These are phyloP conservation scores for Radiomyces spectabilis DNA, from an alignment of 192 early-diverging fungal genomes.

Conservation along the genomic window DNA sequence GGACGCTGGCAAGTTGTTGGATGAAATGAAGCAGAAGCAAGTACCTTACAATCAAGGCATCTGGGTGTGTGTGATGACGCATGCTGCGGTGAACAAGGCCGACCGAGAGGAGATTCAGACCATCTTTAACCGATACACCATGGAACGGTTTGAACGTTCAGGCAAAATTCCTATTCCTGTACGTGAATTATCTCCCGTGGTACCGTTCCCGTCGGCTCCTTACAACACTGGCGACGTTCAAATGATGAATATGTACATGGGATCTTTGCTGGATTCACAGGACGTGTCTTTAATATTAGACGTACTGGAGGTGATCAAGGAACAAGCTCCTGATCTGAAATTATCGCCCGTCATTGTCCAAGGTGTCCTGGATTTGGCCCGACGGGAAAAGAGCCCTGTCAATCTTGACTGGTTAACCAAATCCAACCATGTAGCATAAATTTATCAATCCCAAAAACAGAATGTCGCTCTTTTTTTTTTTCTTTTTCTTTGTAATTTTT, in stretches of 20 bases:
- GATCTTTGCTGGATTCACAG: slow-evolving; percentile 16
- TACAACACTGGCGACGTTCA: slow-evolving; percentile 13
- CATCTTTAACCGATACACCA: slow-evolving; percentile 23
- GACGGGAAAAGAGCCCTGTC: slow-evolving; percentile 10
- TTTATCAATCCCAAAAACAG: not conserved
- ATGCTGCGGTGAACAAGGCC: not conserved
- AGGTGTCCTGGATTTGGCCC: slow-evolving; percentile 12
- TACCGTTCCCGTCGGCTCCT: slow-evolving; percentile 29
- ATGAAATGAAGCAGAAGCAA: slow-evolving; percentile 13
- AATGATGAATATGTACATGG: slow-evolving; percentile 27
- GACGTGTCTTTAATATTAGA: slow-evolving; percentile 23
- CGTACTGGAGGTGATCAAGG: slow-evolving; percentile 11
- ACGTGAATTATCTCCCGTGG: slow-evolving; percentile 4
- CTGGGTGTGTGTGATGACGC: slow-evolving; percentile 13
- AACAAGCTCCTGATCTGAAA: slow-evolving; percentile 7
- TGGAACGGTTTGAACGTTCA: slow-evolving; percentile 23
- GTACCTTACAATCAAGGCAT: slow-evolving; percentile 4
- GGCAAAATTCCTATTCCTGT: slow-evolving; percentile 23
- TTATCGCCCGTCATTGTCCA: slow-evolving; percentile 5
- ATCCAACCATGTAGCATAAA: not conserved
- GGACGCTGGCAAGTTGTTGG: not conserved
- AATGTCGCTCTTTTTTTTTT: not conserved
- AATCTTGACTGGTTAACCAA: slow-evolving; percentile 17
- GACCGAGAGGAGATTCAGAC: slow-evolving; percentile 4
- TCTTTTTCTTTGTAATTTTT: not conserved